phyloP scores from a whole-genome alignment of 106 monocot species.

The Alisma plantagoaquatica region DNA sequence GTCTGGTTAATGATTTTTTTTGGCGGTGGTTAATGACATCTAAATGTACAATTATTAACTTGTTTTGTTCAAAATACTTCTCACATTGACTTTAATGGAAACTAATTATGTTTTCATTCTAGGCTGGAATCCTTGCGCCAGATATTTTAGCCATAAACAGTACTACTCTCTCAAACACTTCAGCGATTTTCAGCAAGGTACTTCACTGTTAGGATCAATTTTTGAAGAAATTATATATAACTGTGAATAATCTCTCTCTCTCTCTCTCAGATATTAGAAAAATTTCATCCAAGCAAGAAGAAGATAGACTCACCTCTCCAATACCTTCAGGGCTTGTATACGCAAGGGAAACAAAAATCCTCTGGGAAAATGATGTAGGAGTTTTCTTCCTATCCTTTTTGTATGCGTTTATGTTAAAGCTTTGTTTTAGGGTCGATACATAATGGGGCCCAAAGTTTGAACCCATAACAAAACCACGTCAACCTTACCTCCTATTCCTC shows the following conservation, averaged over 20 bases:
- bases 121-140: conserved; percentile 52
- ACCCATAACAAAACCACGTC: too few species aligned
- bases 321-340: conserved; percentile 47
- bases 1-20: too few species aligned
- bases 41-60: too few species aligned
- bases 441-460: too few species aligned
- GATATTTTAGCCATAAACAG: conserved; percentile 59
- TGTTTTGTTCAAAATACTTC: background rate
- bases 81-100: background rate
- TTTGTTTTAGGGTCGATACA: too few species aligned
- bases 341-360: conserved; percentile 23
- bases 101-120: conserved; percentile 3
- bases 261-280: background rate
- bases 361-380: conserved; percentile 58
- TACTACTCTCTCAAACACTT: conserved; percentile 50
- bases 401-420: too few species aligned
- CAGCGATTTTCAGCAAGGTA: conserved; percentile 85
- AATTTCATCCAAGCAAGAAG: conserved; percentile 20
- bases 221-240: background rate
- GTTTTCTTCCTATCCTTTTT: too few species aligned
- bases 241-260: background rate
- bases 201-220: background rate
- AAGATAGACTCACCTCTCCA: conserved; percentile 35
- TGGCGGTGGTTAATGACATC: too few species aligned
- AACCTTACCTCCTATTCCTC: too few species aligned